Base-by-base conservation (phyloP, 1,284 basidiomycete genomes). In the Cutaneotrichosporon sp. region DNA sequence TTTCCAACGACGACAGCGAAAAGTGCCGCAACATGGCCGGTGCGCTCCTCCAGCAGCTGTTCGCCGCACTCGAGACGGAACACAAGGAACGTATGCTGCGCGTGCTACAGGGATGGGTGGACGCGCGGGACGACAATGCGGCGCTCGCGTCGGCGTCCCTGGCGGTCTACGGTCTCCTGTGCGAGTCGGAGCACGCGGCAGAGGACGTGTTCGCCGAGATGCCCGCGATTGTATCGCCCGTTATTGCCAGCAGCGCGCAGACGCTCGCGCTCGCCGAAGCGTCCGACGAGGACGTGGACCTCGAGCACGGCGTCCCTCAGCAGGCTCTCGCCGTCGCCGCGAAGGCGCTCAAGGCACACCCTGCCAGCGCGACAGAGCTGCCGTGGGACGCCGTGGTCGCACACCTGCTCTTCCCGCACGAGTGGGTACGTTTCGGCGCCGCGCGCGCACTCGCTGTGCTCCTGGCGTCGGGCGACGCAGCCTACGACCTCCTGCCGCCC, bases 1-100 rank as follows among this genome's bases (percentile, higher is more conserved):
- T 97, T 22, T 92, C 90, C 33, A 98, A 98, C 69, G 96, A 99
- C 68, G 86, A 89, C 46, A 90, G 91, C 4, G 77, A 86, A 33
- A 86, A 87, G 68, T 97, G 92, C 70, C 80, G 90, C 20, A 87
- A 88, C 67, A 88, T 89, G 83, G 88, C 90, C 1, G 86, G 87
- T 0, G 82, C 83, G 35, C 80, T 97, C 21, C 81, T 97, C 73
- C 87, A 89, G 69, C 79, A 76, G 22, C 80, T 99, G 12, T 82
- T 91, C 59, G 70, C 72, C 4, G 81, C 86, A 10, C 76, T 96
- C 23, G 83, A 86, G 21, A 80, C 81, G 1, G 79, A 81, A 12
- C 82, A 81, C 38, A 79, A 82, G 21, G 46, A 46, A 7, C 78
- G 80, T 52, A 75, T 80, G 22, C 77, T 92, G 42, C 71, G 86